These are phyloP conservation scores for Aspergillus olivimuriae DNA, from an alignment of 495 filamentous ascomycete genomes.

Conservation along the genomic window DNA sequence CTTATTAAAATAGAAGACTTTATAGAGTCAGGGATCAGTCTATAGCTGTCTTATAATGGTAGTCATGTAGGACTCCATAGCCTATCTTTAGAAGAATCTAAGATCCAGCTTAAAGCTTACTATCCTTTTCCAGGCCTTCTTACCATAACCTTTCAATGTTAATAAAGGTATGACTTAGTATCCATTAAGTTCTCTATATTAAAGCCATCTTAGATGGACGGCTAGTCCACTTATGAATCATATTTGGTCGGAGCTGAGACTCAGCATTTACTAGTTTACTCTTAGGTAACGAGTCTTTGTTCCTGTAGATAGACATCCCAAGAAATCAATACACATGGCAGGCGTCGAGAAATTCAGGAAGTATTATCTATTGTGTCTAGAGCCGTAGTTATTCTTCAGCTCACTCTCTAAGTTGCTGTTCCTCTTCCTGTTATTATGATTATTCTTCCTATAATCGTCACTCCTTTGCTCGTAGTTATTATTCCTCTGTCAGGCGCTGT, in stretches of 20 bases:
- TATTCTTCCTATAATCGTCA: too few relatives aligned
- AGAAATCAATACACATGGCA: conserved; percentile 8
- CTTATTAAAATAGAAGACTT: conserved; percentile 12
- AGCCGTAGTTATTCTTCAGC: conserved; percentile 4
- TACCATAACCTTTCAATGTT: conserved; percentile 8
- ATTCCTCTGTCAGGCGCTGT: neutral
- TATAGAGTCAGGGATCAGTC: conserved; percentile 3
- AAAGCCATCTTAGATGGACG: conserved; percentile 3
- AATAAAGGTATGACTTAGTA: neutral
- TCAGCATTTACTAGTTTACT: conserved; percentile 10
- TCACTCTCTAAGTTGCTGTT: neutral
- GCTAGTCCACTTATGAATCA: conserved; percentile 7
- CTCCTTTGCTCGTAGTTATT: conserved; percentile 1
- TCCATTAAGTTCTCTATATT: conserved; percentile 9
- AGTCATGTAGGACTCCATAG: conserved; percentile 5
- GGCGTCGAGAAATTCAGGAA: conserved; percentile 7
- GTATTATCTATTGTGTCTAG: conserved; percentile 5
- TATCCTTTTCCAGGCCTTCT: conserved; percentile 2
- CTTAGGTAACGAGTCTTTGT: conserved; percentile 7
- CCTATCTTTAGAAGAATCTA: conserved; percentile 4
- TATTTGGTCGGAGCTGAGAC: conserved; percentile 3
- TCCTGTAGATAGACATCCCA: conserved; percentile 1
- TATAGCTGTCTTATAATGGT: conserved; percentile 6
- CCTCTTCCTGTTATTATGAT: conserved; percentile 1
- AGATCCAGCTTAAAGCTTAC: conserved; percentile 8